Conservation (phyloP, 176 grass and related monocot species). For the Pontederia paniculata region DNA sequence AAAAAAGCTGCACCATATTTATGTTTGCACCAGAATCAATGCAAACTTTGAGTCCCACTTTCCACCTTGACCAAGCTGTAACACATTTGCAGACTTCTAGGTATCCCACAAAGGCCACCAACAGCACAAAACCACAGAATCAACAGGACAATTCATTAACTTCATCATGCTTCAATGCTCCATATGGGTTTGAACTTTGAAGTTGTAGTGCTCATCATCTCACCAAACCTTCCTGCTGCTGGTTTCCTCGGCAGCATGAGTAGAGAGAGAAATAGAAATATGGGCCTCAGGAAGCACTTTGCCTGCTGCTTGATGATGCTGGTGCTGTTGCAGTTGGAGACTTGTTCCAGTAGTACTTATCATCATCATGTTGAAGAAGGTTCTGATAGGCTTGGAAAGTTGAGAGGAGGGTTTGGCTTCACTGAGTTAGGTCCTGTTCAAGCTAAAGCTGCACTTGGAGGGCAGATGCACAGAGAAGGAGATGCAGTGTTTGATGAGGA, state of each 20-base stretch:
- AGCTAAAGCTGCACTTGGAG: neutral
- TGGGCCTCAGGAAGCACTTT: constrained; percentile 6
- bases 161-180: neutral
- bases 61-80: constrained; percentile 7
- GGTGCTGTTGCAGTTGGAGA: neutral
- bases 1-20: constrained; percentile 1
- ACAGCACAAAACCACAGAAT: neutral
- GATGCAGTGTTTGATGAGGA: constrained; percentile 15
- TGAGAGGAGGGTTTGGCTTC: constrained; percentile 9
- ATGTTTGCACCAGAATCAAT: constrained; percentile 2
- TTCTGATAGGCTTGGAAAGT: neutral
- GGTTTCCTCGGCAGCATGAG: neutral
- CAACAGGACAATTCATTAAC: neutral
- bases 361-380: neutral
- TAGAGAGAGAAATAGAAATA: neutral
- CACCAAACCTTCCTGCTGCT: neutral
- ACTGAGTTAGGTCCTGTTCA: neutral
- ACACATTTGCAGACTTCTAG: constrained; percentile 19
- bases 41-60: no score
- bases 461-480: neutral
- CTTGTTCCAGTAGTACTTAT: neutral
- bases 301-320: neutral
- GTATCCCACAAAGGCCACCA: constrained; percentile 11
- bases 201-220: neutral
- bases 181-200: no score